These are phyloP conservation scores for Akanthomyces lecanii DNA, from an alignment of 2,329 filamentous ascomycete species.

Conservation along the genomic window DNA sequence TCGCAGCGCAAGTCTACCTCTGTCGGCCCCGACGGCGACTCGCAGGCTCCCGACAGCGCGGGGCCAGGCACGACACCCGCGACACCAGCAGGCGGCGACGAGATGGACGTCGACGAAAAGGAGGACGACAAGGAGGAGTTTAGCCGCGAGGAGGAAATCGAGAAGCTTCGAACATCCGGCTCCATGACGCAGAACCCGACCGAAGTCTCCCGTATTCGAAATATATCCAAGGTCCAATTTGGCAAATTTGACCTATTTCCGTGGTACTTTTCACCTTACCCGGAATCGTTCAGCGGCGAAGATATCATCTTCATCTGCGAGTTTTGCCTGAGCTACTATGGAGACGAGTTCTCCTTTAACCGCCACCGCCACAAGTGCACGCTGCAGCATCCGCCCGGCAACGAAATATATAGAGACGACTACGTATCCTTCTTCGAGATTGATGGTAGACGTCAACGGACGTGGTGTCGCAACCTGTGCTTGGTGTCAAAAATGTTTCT, in stretches of 20 bases:
- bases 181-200: constrained; percentile 99
- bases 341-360: constrained; percentile 73
- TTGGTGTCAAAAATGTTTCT: constrained; percentile 93
- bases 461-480: constrained; percentile 95
- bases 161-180: constrained; percentile 88
- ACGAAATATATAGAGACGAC: constrained; percentile 96
- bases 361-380: constrained; percentile 88
- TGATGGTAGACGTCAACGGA: constrained; percentile 86
- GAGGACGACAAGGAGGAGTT: constrained; percentile 52
- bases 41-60: constrained; percentile 40
- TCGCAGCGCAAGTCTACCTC: constrained; percentile 43
- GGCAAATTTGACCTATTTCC: constrained; percentile 88
- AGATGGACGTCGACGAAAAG: constrained; percentile 53
- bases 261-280: constrained; percentile 99
- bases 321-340: constrained; percentile 91
- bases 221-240: constrained; percentile 91
- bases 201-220: constrained; percentile 92
- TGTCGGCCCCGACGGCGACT: constrained; percentile 39
- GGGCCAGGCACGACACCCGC: constrained; percentile 43
- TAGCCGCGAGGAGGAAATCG: constrained; percentile 86
- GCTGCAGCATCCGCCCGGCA: constrained; percentile 87
- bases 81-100: constrained; percentile 44
- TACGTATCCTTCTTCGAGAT: constrained; percentile 96
- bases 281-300: constrained; percentile 78
- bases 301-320: constrained; percentile 96